phyloP scores from a whole-genome alignment of 2,329 filamentous ascomycete species.

The Lasiodiplodia sp. region DNA sequence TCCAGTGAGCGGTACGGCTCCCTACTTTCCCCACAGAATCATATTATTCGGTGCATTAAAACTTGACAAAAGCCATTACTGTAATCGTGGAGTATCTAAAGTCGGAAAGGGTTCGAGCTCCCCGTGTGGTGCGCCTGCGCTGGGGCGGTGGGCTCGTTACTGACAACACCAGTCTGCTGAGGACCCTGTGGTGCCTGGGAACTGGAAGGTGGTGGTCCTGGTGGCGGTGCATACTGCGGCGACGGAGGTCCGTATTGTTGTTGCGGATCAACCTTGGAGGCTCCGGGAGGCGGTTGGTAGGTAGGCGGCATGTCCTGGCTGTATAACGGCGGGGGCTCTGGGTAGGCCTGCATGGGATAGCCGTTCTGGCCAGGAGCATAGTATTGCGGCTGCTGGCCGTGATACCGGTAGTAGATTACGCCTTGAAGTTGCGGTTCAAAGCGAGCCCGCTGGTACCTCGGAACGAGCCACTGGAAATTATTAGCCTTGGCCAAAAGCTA shows the following conservation, averaged over 20 bases:
- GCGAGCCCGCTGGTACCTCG: constrained; percentile 45
- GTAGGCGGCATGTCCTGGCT: constrained; percentile 45
- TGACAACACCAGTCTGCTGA: constrained; percentile 20
- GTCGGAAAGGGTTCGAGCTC: constrained; percentile 25
- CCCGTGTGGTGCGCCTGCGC: constrained; percentile 27
- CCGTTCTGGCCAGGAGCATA: constrained; percentile 36
- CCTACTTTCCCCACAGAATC: constrained; percentile 1
- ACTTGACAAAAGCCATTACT: constrained; percentile 3
- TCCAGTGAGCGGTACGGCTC: constrained; percentile 5
- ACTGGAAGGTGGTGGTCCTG: constrained; percentile 18
- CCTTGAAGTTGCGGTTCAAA: constrained; percentile 48
- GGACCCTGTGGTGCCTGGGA: not conserved
- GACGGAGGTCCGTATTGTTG: constrained; percentile 33
- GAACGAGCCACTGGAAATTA: constrained; percentile 50
- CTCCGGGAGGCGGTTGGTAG: constrained; percentile 41
- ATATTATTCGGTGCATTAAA: constrained; percentile 4
- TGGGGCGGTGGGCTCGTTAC: constrained; percentile 11
- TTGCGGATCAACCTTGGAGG: constrained; percentile 40
- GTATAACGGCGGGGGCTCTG: constrained; percentile 43
- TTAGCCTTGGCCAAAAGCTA: constrained; percentile 7
- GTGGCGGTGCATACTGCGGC: constrained; percentile 9
- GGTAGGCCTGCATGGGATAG: constrained; percentile 7
- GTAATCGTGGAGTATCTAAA: not conserved
- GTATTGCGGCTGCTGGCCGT: constrained; percentile 14
- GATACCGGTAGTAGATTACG: constrained; percentile 46